A percentile compares a stretch with the other conserved stretches of the same genome.
Evolutionary conservation across 129 eudicot species (phyloP).

Genomic region (Kitagawia praeruptora): DNA sequence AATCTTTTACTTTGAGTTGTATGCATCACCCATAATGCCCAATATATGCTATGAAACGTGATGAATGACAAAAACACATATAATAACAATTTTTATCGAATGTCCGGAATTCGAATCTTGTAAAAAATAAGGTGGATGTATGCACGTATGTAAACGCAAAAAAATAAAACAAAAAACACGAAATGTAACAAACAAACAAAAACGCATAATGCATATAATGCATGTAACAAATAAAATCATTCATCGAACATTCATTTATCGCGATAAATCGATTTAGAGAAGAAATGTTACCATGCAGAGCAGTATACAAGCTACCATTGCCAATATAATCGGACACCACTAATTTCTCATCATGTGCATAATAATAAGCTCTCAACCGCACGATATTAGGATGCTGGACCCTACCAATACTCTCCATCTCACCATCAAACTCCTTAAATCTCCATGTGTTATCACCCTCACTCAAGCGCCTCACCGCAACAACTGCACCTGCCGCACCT

Average conservation of each 20-base stretch:
- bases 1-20: not conserved
- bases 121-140: no score
- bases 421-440: slow-evolving; percentile 78
- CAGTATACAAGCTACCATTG: slow-evolving; percentile 84
- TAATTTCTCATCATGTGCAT: slow-evolving; percentile 79
- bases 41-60: not conserved
- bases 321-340: slow-evolving; percentile 69
- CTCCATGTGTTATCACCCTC: slow-evolving; percentile 74
- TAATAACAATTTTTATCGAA: no score
- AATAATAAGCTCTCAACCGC: slow-evolving; percentile 81
- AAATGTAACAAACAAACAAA: no score
- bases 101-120: no score
- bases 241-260: no score
- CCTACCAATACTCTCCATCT: slow-evolving; percentile 70
- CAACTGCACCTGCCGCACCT: slow-evolving; percentile 48
- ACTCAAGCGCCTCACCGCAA: slow-evolving; percentile 85
- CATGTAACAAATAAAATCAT: not conserved
- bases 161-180: no score
- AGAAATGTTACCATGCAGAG: slow-evolving; percentile 60
- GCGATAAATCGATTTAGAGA: no score
- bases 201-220: no score
- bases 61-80: no score
- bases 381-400: slow-evolving; percentile 77
- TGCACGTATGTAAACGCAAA: no score
- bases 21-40: not conserved